Base-by-base conservation (phyloP, 768 basidiomycete species). In the Serendipita indica region DNA sequence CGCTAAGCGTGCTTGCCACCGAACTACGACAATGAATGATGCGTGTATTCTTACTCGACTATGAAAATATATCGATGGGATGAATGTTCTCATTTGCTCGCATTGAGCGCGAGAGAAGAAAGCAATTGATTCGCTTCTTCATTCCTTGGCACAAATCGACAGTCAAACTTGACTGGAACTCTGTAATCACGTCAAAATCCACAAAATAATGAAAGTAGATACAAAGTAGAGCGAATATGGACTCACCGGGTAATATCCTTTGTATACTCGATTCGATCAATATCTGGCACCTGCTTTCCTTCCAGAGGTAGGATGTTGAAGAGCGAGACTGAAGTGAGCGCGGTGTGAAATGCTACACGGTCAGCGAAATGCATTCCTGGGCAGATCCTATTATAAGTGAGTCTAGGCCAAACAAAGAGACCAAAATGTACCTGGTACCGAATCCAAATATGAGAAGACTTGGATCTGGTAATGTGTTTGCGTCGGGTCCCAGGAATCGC, bases 401-500 rank as follows among this genome's bases (percentile, higher is more conserved):
- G 35, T 39, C 13, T n/a, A 43, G 7, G 41, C 18, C 16, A 43
- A 7, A 25, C 27, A 43, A 18, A 7, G 5, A n/a, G 41, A 43
- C 18, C 5, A 43, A n/a, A n/a, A n/a, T 18, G 10, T 43, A 43
- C 41, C 41, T 43, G 41, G 41, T 25, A 7, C 49, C 49, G 49
- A 54, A 54, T 20, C 49, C 49, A 32, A 54, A 54, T 10, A 27
- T 13, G 16, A 54, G 10, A 5, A 12, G 4, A 3, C 16, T 10
- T 22, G 49, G 49, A 28, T 54, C 30, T 7, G 49, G 49, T 54
- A 54, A n/a, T 7, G 1, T 4, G 16, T 20, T 10, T 20, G 49
- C 12, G 10, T 32, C 30, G n/a, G 20, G 10, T 12, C 60, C 62
- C 3, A 70, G 62, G 58, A 61, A 69, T 12, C 69, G 65, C n/a